Conservation (phyloP, 345 rosid genomes). For the Brassica incana region DNA sequence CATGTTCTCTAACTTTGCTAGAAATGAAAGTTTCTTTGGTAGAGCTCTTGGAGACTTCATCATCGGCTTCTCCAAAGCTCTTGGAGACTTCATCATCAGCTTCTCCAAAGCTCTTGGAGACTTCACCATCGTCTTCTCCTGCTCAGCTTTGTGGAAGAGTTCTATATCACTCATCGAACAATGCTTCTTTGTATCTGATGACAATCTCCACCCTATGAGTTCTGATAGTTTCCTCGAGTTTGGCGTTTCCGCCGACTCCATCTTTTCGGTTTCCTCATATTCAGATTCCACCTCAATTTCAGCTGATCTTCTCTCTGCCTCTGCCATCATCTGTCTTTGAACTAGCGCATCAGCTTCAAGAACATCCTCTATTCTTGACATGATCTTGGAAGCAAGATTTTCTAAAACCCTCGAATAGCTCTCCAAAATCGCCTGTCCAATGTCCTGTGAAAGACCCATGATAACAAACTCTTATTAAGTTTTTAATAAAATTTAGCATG, state of each 20-base stretch:
- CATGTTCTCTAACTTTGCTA: constrained; percentile 73
- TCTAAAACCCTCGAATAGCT: constrained; percentile 93
- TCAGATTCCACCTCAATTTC: constrained; percentile 37
- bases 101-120: constrained; percentile 40
- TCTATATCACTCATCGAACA: constrained; percentile 41
- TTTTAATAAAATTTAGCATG: not conserved
- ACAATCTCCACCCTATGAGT: constrained; percentile 72
- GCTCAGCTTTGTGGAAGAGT: constrained; percentile 32
- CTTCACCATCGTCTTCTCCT: constrained; percentile 42
- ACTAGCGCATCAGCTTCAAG: constrained; percentile 55
- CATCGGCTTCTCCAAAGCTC: constrained; percentile 34
- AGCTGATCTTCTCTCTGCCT: constrained; percentile 30
- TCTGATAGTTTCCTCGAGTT: constrained; percentile 67
- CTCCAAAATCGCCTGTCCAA: constrained; percentile 86
- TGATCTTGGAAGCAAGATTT: constrained; percentile 65
- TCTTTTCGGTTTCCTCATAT: constrained; percentile 29
- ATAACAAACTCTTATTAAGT: not conserved
- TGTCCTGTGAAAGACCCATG: constrained; percentile 50
- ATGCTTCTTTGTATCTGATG: constrained; percentile 38
- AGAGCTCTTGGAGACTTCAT: constrained; percentile 40
- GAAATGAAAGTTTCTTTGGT: constrained; percentile 57
- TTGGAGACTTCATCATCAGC: constrained; percentile 37
- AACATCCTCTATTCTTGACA: constrained; percentile 82
- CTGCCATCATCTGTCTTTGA: constrained; percentile 39
- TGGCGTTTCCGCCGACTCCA: constrained; percentile 44